These are phyloP conservation scores for Eimeria acervulina DNA, from an alignment of 169 alveolate genomes.

Conservation along the genomic window DNA sequence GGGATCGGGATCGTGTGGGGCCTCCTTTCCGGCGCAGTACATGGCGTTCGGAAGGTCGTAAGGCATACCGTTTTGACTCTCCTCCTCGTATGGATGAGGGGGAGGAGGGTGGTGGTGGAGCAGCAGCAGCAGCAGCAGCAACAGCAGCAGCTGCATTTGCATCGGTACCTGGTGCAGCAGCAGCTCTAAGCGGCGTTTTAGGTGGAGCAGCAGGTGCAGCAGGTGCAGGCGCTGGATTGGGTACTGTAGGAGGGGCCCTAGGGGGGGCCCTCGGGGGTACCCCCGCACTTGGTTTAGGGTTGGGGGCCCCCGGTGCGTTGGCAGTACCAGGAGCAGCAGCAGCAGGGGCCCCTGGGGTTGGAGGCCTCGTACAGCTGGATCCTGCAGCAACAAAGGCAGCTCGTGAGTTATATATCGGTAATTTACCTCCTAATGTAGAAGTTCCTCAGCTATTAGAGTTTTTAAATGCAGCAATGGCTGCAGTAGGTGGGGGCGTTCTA, in stretches of 20 bases:
- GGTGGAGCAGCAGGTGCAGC: constrained; percentile 33
- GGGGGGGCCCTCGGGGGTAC: background rate
- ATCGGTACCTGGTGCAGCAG: constrained; percentile 55
- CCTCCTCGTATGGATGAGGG: constrained; percentile 70
- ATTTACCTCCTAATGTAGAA: constrained; percentile 90
- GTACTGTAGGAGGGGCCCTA: constrained; percentile 44
- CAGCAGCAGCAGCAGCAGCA: constrained; percentile 58
- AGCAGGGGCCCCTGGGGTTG: constrained; percentile 58
- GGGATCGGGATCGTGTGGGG: background rate
- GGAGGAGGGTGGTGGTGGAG: constrained; percentile 31
- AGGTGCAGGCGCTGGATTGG: constrained; percentile 27
- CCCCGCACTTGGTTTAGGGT: background rate
- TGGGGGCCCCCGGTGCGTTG: background rate
- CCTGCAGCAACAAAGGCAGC: constrained; percentile 87
- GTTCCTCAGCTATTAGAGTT: constrained; percentile 91
- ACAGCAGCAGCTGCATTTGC: constrained; percentile 50
- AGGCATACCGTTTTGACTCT: constrained; percentile 80
- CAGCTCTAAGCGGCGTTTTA: constrained; percentile 45
- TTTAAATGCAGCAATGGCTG: constrained; percentile 89
- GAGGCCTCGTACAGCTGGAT: constrained; percentile 77
- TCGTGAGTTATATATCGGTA: constrained; percentile 92
- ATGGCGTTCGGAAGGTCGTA: constrained; percentile 68
- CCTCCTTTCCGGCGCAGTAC: background rate
- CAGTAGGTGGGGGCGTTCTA: constrained; percentile 88
- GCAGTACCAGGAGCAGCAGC: constrained; percentile 72